A percentile compares a stretch with the other conserved stretches of the same genome.
Evolutionary conservation across 2,329 filamentous ascomycete genomes (phyloP).

Genomic region (Beauveria sp.): DNA sequence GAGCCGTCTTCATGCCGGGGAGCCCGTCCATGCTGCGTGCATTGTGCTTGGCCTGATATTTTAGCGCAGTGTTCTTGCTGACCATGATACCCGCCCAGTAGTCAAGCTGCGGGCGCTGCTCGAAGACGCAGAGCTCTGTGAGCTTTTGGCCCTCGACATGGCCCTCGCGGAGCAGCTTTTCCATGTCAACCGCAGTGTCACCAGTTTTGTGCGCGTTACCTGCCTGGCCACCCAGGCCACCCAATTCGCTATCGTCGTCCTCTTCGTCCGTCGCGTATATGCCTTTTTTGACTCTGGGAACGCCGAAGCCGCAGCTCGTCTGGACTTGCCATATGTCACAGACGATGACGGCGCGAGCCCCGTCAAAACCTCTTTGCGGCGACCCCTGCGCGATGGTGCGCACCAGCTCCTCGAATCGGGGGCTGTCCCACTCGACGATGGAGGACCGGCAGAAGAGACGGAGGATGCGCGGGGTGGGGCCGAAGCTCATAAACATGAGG

Average conservation of each 20-base stretch:
- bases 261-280: conserved; percentile 25
- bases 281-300: conserved; percentile 43
- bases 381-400: conserved; percentile 26
- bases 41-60: conserved; percentile 53
- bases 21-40: conserved; percentile 49
- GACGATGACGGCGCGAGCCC: conserved; percentile 52
- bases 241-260: conserved; percentile 6
- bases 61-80: conserved; percentile 39
- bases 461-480: conserved; percentile 50
- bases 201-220: neutral
- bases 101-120: conserved; percentile 48
- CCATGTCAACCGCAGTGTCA: conserved; percentile 12
- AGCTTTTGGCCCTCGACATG: conserved; percentile 17
- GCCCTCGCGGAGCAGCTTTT: conserved; percentile 20
- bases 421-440: conserved; percentile 53
- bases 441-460: conserved; percentile 53
- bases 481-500: conserved; percentile 66
- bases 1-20: conserved; percentile 46
- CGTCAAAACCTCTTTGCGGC: conserved; percentile 32
- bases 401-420: conserved; percentile 41
- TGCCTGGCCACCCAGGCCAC: conserved; percentile 14
- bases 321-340: conserved; percentile 58
- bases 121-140: conserved; percentile 35
- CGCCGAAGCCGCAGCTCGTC: conserved; percentile 59
- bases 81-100: conserved; percentile 41